Evolutionary conservation across 2,329 filamentous ascomycete species (phyloP), one percentile per base, ranked within the genome.

Genomic region (Setomelanomma holmii): DNA sequence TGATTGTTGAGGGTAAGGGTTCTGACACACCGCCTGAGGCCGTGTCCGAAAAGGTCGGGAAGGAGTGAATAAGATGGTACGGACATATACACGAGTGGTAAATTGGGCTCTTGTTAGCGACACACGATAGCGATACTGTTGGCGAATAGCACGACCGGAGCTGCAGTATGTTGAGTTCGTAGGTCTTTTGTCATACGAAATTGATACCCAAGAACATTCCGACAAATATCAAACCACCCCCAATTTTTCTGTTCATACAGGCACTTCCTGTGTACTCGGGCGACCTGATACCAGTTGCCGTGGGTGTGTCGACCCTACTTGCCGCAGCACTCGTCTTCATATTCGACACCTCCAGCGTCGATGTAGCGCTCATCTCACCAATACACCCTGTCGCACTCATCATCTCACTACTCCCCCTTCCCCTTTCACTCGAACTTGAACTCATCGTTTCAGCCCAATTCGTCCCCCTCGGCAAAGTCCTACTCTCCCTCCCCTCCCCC

Each of bases 1-100:
- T 46, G 11, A 40, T 66, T 30, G 56, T 55, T 5, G 60, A 67
- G 5, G 64, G 56, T 10, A 42, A 60, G 23, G 64, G 64, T 4
- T 30, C 55, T 4, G 59, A 58, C 42, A 65, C 63, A 14, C 47
- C 54, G 17, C 47, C 60, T 4, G 64, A 69, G 48, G 45, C 40
- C 6, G 43, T 66, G 14, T 27, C 36, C 8, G 66, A 70, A 58
- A 66, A 66, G 54, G 51, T 55, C 12, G 52, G 61, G 43, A 48
- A 61, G 45, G 60, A 60, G 44, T 17, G n/a, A 20, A 8, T 17
- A 3, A 10, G n/a, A 17, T 3, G 35, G n/a, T 10, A 38, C 2
- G 3, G 27, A 27, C 5, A 3, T 14, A 30, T 6, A 14, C 3
- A 6, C 10, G 27, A 2, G 27, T 6, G 10, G 10, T 30, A 8